These are phyloP conservation scores for Tolypocladium inflatum DNA, from an alignment of 2,329 filamentous ascomycete species.

Conservation along the genomic window DNA sequence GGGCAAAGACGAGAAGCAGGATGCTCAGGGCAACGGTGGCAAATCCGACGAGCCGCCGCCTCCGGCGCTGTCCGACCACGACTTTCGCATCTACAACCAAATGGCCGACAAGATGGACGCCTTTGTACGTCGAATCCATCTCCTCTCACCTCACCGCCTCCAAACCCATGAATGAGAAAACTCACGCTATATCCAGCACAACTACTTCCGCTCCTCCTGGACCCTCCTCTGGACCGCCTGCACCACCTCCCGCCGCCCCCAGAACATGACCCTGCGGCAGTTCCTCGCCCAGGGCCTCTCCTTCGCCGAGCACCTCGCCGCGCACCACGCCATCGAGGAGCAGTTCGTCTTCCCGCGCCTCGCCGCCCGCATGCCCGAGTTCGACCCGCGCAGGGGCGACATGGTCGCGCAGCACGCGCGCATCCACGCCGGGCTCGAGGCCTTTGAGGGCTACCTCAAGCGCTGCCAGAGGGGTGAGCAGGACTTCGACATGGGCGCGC, in stretches of 20 bases:
- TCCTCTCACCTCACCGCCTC: background rate
- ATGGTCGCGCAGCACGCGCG: constrained; percentile 65
- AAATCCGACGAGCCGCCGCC: constrained; percentile 22
- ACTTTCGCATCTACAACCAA: constrained; percentile 64
- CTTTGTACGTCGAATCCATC: constrained; percentile 2
- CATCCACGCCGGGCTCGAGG: constrained; percentile 70
- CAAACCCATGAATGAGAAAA: background rate
- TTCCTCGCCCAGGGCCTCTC: constrained; percentile 61
- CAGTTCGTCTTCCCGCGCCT: constrained; percentile 69
- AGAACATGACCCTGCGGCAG: constrained; percentile 54
- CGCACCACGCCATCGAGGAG: constrained; percentile 81
- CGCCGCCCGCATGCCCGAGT: constrained; percentile 70
- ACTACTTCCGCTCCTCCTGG: constrained; percentile 68
- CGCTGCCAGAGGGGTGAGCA: constrained; percentile 53
- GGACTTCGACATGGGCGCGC: constrained; percentile 43
- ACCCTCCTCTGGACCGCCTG: constrained; percentile 60
- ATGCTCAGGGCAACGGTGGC: background rate
- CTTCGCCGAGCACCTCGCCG: constrained; percentile 60
- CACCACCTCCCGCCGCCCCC: constrained; percentile 45
- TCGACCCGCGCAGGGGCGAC: constrained; percentile 44
- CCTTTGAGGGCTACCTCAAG: constrained; percentile 55
- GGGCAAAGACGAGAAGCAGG: background rate
- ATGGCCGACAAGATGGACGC: constrained; percentile 60
- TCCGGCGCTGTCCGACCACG: constrained; percentile 53
- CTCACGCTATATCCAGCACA: constrained; percentile 45